These are phyloP conservation scores for Podila clonocystis DNA, from an alignment of 192 early-diverging fungal species.

Conservation along the genomic window DNA sequence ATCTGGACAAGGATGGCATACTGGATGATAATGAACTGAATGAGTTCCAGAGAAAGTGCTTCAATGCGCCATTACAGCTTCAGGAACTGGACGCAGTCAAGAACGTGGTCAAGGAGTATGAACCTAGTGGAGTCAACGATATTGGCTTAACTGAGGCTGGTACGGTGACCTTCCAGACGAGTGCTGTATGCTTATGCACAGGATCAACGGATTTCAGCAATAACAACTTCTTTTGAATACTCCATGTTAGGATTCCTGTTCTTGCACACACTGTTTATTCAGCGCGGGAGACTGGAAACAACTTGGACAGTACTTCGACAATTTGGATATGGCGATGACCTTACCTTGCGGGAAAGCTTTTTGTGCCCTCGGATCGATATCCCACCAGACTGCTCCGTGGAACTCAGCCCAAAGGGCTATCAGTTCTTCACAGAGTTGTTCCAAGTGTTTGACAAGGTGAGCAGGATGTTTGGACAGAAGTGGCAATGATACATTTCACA, in stretches of 20 bases:
- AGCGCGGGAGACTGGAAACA: constrained; percentile 95
- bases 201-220: not conserved
- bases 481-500: not conserved
- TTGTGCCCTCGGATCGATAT: constrained; percentile 92
- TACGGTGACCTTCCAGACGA: constrained; percentile 12
- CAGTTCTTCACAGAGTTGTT: constrained; percentile 96
- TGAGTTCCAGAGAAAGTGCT: constrained; percentile 97
- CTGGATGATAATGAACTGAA: constrained; percentile 96
- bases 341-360: constrained; percentile 92
- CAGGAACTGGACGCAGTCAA: constrained; percentile 98
- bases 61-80: constrained; percentile 93
- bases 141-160: constrained; percentile 89
- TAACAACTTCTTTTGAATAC: not conserved
- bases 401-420: constrained; percentile 93
- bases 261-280: constrained; percentile 96
- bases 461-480: not conserved
- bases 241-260: constrained; percentile 81
- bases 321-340: constrained; percentile 97
- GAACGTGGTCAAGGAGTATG: constrained; percentile 90
- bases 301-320: constrained; percentile 97
- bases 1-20: constrained; percentile 91
- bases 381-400: constrained; percentile 89
- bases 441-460: constrained; percentile 90
- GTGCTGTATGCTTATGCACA: no score
- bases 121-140: constrained; percentile 87